Percentiles rank a stretch among this genome's conserved stretches.
Conservation (phyloP, 2,329 filamentous ascomycete genomes). For the Ophiognomonia clavigignenti-juglandacearum region DNA sequence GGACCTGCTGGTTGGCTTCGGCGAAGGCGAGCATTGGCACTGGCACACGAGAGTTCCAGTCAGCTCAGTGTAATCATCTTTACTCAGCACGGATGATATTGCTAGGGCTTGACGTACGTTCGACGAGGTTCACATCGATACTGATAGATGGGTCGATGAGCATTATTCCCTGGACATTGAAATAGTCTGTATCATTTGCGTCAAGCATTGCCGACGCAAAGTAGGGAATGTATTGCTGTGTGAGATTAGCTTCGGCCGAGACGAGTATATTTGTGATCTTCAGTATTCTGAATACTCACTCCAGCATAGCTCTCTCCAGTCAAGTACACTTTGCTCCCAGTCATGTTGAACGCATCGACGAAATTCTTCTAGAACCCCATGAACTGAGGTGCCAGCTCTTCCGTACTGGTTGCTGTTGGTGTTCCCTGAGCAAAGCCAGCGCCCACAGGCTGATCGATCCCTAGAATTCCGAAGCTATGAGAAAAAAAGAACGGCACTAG, state of each 20-base stretch:
- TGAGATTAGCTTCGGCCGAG: background rate
- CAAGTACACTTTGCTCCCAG: constrained; percentile 62
- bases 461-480: too few species aligned
- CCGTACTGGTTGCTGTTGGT: constrained; percentile 56
- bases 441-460: constrained; percentile 60
- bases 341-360: constrained; percentile 58
- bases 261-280: too few species aligned
- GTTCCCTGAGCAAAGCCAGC: constrained; percentile 64
- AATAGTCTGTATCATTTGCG: constrained; percentile 56
- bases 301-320: constrained; percentile 38
- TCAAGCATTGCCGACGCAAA: constrained; percentile 64
- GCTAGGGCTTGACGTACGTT: constrained; percentile 35
- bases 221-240: constrained; percentile 52
- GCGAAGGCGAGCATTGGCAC: constrained; percentile 51
- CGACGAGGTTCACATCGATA: constrained; percentile 1
- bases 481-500: background rate
- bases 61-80: background rate
- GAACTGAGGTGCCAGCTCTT: constrained; percentile 63
- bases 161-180: constrained; percentile 42
- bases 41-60: constrained; percentile 24
- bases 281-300: too few species aligned
- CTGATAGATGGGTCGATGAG: constrained; percentile 7
- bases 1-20: constrained; percentile 51
- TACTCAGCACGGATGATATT: too few species aligned
- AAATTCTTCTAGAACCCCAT: constrained; percentile 74